phyloP scores from a whole-genome alignment of 202 grass and related monocot genomes.

The Panicum hallii region DNA sequence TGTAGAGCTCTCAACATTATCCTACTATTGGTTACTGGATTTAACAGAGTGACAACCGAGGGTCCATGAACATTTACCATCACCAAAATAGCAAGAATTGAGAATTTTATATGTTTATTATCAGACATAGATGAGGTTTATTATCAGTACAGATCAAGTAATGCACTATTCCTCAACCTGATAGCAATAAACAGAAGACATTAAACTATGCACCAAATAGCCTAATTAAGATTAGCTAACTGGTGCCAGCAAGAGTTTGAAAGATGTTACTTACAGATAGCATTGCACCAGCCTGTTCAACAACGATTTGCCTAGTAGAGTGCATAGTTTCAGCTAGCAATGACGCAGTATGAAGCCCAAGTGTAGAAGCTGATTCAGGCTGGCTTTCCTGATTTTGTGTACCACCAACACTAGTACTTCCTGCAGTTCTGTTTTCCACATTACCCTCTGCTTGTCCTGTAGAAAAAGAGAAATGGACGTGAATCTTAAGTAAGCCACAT shows the following conservation, averaged over 20 bases:
- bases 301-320: slow-evolving; percentile 73
- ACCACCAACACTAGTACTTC: slow-evolving; percentile 41
- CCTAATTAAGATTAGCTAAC: slow-evolving; percentile 42
- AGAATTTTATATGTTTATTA: slow-evolving; percentile 1
- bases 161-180: slow-evolving; percentile 18
- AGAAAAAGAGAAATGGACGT: slow-evolving; percentile 32
- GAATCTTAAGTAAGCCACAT: slow-evolving; percentile 28
- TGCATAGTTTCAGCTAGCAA: slow-evolving; percentile 74
- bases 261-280: slow-evolving; percentile 70
- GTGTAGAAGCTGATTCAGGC: slow-evolving; percentile 44
- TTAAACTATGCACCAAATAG: slow-evolving; percentile 3
- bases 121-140: slow-evolving; percentile 13
- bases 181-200: slow-evolving; percentile 40
- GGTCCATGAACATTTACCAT: slow-evolving; percentile 5
- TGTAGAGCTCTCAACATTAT: not conserved
- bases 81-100: slow-evolving; percentile 19
- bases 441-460: slow-evolving; percentile 51
- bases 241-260: slow-evolving; percentile 25
- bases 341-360: slow-evolving; percentile 71
- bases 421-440: slow-evolving; percentile 42
- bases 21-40: not conserved
- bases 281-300: slow-evolving; percentile 66
- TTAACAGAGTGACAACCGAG: not conserved
- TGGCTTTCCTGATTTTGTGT: slow-evolving; percentile 49
- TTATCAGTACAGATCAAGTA: slow-evolving; percentile 31